These are phyloP conservation scores for Talaromyces funiculosus DNA, from an alignment of 2,329 filamentous ascomycete species.

Conservation along the genomic window DNA sequence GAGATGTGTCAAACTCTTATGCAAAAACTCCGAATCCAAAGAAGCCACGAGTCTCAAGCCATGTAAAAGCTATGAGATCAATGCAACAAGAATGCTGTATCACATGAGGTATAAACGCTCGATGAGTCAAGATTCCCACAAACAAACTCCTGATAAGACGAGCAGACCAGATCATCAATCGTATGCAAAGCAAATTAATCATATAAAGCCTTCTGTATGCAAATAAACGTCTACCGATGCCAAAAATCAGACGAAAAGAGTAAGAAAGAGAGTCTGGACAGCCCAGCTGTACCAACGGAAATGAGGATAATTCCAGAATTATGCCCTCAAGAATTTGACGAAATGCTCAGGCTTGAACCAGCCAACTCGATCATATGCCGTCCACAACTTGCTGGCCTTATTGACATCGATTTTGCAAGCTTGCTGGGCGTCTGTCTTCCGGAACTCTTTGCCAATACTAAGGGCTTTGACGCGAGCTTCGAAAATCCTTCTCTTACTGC, in stretches of 20 bases:
- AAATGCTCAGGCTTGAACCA: conserved; percentile 64
- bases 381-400: conserved; percentile 90
- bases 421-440: conserved; percentile 92
- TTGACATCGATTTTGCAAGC: conserved; percentile 98
- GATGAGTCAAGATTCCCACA: not conserved
- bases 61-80: not conserved
- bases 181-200: conserved; percentile 7
- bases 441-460: conserved; percentile 71
- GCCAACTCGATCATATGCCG: conserved; percentile 77
- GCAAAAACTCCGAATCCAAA: conserved; percentile 3
- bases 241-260: not conserved
- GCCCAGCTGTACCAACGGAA: conserved; percentile 11
- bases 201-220: conserved; percentile 4
- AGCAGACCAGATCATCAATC: conserved; percentile 5
- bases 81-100: conserved; percentile 7
- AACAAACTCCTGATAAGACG: not conserved
- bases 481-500: conserved; percentile 90
- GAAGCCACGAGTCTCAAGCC: conserved; percentile 1
- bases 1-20: not conserved
- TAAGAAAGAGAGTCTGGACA: conserved; percentile 1
- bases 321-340: conserved; percentile 34
- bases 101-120: conserved; percentile 5
- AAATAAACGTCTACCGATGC: conserved; percentile 5
- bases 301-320: not conserved
- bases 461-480: conserved; percentile 64